phyloP scores from a whole-genome alignment of 176 grass and related monocot species.

The Echinochloa phyllopogon region DNA sequence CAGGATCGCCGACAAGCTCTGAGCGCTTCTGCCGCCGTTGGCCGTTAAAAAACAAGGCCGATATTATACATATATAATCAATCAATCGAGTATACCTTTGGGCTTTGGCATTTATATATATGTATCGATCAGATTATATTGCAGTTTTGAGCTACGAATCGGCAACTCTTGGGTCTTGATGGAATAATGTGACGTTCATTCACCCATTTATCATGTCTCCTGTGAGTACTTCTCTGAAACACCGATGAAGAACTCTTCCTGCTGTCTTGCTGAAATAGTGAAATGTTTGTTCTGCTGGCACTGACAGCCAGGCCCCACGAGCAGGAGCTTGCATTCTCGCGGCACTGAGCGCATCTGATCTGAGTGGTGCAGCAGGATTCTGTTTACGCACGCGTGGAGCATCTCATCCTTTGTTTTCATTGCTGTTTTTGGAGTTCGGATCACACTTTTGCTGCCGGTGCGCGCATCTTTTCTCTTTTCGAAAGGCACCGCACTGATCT shows the following conservation, averaged over 20 bases:
- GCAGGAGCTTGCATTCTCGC: no score
- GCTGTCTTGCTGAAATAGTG: background rate
- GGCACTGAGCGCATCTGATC: no score
- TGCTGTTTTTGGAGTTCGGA: background rate
- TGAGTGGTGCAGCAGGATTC: background rate
- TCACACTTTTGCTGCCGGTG: constrained; percentile 8
- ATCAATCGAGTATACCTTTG: background rate
- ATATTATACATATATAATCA: no score
- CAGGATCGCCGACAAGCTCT: constrained; percentile 60
- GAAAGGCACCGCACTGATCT: background rate
- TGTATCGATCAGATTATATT: no score
- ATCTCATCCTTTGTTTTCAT: background rate
- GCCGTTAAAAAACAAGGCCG: no score
- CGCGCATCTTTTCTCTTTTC: background rate
- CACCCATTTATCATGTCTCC: background rate
- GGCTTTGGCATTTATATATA: background rate
- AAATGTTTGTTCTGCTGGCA: no score
- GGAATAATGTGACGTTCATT: background rate
- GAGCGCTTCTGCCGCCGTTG: background rate
- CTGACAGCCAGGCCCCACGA: no score
- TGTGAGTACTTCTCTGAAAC: background rate
- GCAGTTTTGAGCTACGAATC: background rate
- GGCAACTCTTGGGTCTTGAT: background rate
- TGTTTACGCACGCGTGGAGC: background rate
- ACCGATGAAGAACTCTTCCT: background rate